Evolutionary conservation across 495 filamentous ascomycete genomes (phyloP).

Genomic region (Glarea lozoyensis): DNA sequence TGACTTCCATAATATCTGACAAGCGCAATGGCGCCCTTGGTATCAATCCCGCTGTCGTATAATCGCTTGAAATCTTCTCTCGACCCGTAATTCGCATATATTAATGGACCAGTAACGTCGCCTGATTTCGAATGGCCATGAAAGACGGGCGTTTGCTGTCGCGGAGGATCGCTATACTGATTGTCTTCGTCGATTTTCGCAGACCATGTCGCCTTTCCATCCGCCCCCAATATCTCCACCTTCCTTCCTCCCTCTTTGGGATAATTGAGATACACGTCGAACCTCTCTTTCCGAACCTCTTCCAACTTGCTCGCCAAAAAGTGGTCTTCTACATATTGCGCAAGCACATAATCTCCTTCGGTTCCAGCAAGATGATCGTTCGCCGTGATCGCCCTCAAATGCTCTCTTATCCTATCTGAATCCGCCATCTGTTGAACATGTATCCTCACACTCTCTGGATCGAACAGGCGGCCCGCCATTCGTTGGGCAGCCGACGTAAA

Average conservation of each 20-base stretch:
- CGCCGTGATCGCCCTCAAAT: constrained; percentile 60
- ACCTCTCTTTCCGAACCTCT: constrained; percentile 60
- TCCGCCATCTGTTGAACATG: constrained; percentile 65
- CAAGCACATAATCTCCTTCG: constrained; percentile 76
- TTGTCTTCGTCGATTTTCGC: constrained; percentile 76
- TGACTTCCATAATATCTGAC: constrained; percentile 74
- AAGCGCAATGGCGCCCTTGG: constrained; percentile 74
- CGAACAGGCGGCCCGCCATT: constrained; percentile 42
- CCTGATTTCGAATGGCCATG: constrained; percentile 86
- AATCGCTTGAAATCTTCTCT: constrained; percentile 71
- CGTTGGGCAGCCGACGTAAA: constrained; percentile 52
- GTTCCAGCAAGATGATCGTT: constrained; percentile 88
- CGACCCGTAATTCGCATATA: constrained; percentile 91
- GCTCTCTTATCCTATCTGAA: constrained; percentile 54
- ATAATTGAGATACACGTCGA: constrained; percentile 88
- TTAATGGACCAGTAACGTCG: constrained; percentile 81
- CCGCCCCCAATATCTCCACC: constrained; percentile 62
- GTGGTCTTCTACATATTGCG: constrained; percentile 67
- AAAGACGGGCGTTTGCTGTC: constrained; percentile 61
- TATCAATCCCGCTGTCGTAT: constrained; percentile 57
- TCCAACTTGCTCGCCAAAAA: constrained; percentile 66
- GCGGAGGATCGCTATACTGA: constrained; percentile 39
- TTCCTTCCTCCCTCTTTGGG: constrained; percentile 66
- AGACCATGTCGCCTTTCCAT: constrained; percentile 65
- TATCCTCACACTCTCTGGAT: constrained; percentile 58